Percentiles rank a stretch among this genome's conserved stretches.
Conservation (phyloP, 1,284 basidiomycete species). For the Ustilago hordei region DNA sequence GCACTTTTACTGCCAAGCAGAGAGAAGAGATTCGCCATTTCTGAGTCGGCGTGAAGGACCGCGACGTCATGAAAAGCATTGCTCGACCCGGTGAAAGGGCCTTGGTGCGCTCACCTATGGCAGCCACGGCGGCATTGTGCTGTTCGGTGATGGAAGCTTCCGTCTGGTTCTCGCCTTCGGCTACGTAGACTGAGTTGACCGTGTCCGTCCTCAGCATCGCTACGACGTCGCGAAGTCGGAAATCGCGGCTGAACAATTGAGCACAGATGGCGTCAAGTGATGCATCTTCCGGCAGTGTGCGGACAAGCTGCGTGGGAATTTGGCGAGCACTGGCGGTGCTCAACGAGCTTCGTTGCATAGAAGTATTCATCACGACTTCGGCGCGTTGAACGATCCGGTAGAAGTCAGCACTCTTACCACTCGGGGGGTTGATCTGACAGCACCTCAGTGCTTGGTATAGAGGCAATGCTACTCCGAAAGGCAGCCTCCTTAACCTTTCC, state of each 20-base stretch:
- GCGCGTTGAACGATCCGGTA: conserved; percentile 83
- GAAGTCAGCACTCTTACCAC: conserved; percentile 78
- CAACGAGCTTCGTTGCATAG: conserved; percentile 13
- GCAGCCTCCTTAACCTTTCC: conserved; percentile 73
- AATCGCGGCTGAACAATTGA: conserved; percentile 60
- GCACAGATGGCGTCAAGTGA: conserved; percentile 60
- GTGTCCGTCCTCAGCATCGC: conserved; percentile 61
- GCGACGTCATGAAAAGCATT: conserved; percentile 62
- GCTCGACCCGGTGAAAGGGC: conserved; percentile 61
- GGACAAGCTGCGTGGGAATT: conserved; percentile 18
- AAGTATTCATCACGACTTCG: conserved; percentile 74
- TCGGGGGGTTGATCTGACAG: conserved; percentile 81
- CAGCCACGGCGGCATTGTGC: conserved; percentile 35
- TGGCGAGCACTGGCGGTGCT: conserved; percentile 15
- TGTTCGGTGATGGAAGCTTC: conserved; percentile 48
- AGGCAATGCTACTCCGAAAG: conserved; percentile 81
- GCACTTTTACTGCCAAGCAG: conserved; percentile 54
- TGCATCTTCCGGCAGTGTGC: conserved; percentile 42
- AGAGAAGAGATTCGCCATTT: conserved; percentile 61
- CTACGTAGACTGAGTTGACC: conserved; percentile 46
- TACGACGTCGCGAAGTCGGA: conserved; percentile 63
- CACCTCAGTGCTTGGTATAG: conserved; percentile 83
- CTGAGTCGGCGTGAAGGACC: conserved; percentile 51
- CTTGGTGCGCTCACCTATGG: conserved; percentile 60
- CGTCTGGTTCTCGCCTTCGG: conserved; percentile 48